phyloP scores from a whole-genome alignment of 2,329 filamentous ascomycete species.

The Hymenoscyphus linearis region DNA sequence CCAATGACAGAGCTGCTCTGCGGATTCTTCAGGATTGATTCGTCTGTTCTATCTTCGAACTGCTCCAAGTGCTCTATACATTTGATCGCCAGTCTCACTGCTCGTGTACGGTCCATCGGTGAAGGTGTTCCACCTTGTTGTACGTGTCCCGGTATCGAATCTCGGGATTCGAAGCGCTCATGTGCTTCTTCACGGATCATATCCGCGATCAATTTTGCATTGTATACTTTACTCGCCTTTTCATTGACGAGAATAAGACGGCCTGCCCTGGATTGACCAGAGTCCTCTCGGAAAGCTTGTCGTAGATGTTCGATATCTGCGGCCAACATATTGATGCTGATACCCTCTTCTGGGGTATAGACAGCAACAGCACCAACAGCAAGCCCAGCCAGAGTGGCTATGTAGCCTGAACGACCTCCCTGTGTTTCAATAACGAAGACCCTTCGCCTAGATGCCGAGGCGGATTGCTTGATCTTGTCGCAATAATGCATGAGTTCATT shows the following conservation, averaged over 20 bases:
- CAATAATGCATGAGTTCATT: constrained; percentile 95
- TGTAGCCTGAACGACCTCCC: constrained; percentile 88
- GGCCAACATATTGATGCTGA: constrained; percentile 88
- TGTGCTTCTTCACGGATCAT: constrained; percentile 93
- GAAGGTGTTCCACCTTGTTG: constrained; percentile 91
- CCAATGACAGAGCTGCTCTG: constrained; percentile 79
- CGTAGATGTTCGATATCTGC: constrained; percentile 86
- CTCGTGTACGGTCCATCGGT: constrained; percentile 91
- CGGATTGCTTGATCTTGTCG: constrained; percentile 95
- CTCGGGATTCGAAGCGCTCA: constrained; percentile 85
- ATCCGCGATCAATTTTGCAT: constrained; percentile 85
- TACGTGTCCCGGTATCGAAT: constrained; percentile 88
- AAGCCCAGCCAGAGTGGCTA: constrained; percentile 84
- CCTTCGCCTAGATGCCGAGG: constrained; percentile 83
- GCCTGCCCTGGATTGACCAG: constrained; percentile 81
- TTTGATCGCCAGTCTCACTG: constrained; percentile 86
- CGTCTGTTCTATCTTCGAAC: constrained; percentile 60
- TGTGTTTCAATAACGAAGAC: constrained; percentile 99
- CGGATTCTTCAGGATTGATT: constrained; percentile 67
- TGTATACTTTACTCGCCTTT: constrained; percentile 85
- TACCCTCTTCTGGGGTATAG: constrained; percentile 95
- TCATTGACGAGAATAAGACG: constrained; percentile 97
- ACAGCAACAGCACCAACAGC: constrained; percentile 89
- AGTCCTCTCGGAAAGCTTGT: constrained; percentile 77
- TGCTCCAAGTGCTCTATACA: constrained; percentile 87